These are phyloP conservation scores for Candida ortonii DNA, from an alignment of 805 yeast genomes.

Conservation along the genomic window DNA sequence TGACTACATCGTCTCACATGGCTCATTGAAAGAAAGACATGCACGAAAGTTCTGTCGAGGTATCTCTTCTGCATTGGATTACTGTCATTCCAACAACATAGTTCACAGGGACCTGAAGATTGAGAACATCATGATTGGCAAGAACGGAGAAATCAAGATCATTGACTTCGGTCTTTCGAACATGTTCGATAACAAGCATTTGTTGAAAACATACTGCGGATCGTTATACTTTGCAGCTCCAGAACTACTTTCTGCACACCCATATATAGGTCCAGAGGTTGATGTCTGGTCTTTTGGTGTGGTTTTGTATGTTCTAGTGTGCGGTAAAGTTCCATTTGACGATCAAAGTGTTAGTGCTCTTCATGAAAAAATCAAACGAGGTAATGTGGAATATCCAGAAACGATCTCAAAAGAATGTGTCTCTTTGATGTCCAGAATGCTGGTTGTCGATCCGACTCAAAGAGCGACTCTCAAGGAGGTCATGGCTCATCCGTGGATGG, in stretches of 20 bases:
- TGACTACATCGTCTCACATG: constrained; percentile 96
- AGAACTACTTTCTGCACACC: constrained; percentile 86
- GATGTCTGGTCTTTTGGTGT: constrained; percentile 99
- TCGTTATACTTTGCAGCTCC: constrained; percentile 98
- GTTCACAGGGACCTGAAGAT: constrained; percentile 97
- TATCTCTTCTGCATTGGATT: constrained; percentile 88
- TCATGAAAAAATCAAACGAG: constrained; percentile 91
- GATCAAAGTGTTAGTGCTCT: constrained; percentile 88
- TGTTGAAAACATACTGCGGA: constrained; percentile 94
- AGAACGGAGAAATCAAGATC: constrained; percentile 89
- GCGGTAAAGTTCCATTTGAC: constrained; percentile 98
- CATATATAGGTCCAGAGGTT: constrained; percentile 94
- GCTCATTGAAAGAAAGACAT: constrained; percentile 86
- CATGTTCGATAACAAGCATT: constrained; percentile 64
- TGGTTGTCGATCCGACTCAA: constrained; percentile 81
- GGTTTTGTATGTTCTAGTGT: constrained; percentile 88
- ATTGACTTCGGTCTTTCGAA: constrained; percentile 96
- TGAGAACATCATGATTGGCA: constrained; percentile 92
- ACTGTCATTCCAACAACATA: constrained; percentile 89
- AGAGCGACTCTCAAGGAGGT: constrained; percentile 81
- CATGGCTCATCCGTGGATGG: constrained; percentile 92
- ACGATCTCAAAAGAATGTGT: constrained; percentile 77
- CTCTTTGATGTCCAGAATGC: constrained; percentile 78
- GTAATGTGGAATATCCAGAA: constrained; percentile 87
- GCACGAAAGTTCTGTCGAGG: constrained; percentile 95